These are phyloP conservation scores for Podospora appendiculata DNA, from an alignment of 495 filamentous ascomycete species.

Conservation along the genomic window DNA sequence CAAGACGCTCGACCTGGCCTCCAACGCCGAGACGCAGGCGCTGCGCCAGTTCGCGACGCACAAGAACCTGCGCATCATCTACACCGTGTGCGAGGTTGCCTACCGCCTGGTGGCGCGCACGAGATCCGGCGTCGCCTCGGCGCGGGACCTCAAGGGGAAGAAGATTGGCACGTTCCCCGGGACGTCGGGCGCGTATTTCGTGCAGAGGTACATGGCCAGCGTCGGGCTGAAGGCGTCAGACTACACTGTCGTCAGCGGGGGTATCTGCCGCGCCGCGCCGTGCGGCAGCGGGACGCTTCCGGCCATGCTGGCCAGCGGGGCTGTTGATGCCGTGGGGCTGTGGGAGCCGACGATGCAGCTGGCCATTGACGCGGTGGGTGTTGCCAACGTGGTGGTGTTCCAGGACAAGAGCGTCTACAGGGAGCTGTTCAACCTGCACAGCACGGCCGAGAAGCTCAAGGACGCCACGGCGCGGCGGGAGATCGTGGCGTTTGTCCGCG, in stretches of 20 bases:
- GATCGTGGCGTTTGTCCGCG: too few species aligned
- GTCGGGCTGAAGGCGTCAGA: slow-evolving; percentile 23
- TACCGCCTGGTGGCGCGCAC: slow-evolving; percentile 40
- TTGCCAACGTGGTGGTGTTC: too few species aligned
- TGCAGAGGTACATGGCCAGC: slow-evolving; percentile 25
- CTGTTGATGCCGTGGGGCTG: not conserved
- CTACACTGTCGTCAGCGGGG: slow-evolving; percentile 27
- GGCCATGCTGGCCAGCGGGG: not conserved
- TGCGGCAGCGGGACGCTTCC: not conserved
- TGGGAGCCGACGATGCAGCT: too few species aligned
- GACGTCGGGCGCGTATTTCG: slow-evolving; percentile 33
- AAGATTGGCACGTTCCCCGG: slow-evolving; percentile 30
- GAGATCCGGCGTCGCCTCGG: slow-evolving; percentile 18
- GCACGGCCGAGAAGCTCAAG: too few species aligned
- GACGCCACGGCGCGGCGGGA: too few species aligned
- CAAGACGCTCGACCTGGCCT: slow-evolving; percentile 24
- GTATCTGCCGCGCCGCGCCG: slow-evolving; percentile 24
- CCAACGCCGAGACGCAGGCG: slow-evolving; percentile 40
- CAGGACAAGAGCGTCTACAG: too few species aligned
- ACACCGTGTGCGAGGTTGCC: slow-evolving; percentile 30
- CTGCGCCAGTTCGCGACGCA: slow-evolving; percentile 30
- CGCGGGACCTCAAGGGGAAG: slow-evolving; percentile 36
- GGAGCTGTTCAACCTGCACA: too few species aligned
- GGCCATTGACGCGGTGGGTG: too few species aligned
- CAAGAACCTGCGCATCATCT: slow-evolving; percentile 34